These are phyloP conservation scores for Misopates orontium DNA, from an alignment of 257 asterid genomes.

Conservation along the genomic window DNA sequence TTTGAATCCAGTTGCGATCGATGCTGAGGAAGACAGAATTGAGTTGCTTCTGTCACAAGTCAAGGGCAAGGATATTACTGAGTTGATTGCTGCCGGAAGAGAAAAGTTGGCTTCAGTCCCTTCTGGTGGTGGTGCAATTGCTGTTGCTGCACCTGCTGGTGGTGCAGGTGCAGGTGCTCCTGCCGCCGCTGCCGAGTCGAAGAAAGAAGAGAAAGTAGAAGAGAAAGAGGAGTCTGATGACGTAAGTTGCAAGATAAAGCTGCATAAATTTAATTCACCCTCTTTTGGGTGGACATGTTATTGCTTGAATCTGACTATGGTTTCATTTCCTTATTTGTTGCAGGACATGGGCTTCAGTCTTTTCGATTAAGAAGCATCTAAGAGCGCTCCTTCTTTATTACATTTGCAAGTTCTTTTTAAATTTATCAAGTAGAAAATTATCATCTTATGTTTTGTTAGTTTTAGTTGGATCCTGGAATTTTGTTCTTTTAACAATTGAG, in stretches of 20 bases:
- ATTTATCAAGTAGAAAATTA: too few relatives aligned
- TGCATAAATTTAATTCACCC: background rate
- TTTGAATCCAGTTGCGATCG: background rate
- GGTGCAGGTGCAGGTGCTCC: background rate
- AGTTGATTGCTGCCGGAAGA: constrained; percentile 16
- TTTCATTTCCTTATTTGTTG: background rate
- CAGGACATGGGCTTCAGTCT: constrained; percentile 19
- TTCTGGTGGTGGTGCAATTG: constrained; percentile 3
- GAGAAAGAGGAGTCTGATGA: constrained; percentile 7
- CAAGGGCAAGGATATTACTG: constrained; percentile 12
- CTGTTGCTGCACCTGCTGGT: background rate
- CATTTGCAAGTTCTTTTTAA: background rate
- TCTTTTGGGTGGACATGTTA: background rate
- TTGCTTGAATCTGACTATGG: background rate
- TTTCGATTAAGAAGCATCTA: background rate
- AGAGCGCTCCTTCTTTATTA: background rate
- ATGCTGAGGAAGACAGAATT: constrained; percentile 5
- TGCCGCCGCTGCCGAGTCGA: constrained; percentile 4
- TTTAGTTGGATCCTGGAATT: background rate
- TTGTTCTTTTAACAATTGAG: background rate
- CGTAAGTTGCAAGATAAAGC: background rate
- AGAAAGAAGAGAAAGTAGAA: constrained; percentile 14
- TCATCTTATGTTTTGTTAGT: background rate
- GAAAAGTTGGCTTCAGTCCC: constrained; percentile 16
- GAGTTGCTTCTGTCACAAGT: constrained; percentile 9